These are phyloP conservation scores for Diaporthe amygdali DNA, from an alignment of 2,329 filamentous ascomycete species.

Conservation along the genomic window DNA sequence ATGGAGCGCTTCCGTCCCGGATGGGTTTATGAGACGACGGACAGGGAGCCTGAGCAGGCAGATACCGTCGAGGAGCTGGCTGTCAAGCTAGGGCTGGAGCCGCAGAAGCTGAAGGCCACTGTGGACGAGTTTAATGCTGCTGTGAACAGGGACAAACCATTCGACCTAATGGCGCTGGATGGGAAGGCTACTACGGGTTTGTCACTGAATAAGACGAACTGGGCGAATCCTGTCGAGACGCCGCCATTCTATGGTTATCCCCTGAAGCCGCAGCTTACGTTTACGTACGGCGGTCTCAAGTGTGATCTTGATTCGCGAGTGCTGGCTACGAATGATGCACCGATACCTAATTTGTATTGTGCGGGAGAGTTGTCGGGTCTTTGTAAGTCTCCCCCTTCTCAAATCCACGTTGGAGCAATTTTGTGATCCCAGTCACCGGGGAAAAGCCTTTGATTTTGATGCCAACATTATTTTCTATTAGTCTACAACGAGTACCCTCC, in stretches of 20 bases:
- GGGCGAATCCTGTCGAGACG: neutral
- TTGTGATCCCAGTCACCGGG: no score
- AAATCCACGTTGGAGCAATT: neutral
- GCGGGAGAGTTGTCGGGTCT: conserved; percentile 6
- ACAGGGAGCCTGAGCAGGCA: conserved; percentile 2
- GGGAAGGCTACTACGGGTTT: neutral
- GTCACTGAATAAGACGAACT: conserved; percentile 1
- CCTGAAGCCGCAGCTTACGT: neutral
- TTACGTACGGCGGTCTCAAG: conserved; percentile 11
- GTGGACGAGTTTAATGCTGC: conserved; percentile 8
- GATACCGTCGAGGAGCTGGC: conserved; percentile 1
- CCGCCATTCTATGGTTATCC: neutral
- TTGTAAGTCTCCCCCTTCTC: neutral
- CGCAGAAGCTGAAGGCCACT: neutral
- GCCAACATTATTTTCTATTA: neutral
- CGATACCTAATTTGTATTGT: neutral
- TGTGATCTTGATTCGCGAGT: conserved; percentile 6
- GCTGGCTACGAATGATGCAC: neutral
- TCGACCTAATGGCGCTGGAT: neutral
- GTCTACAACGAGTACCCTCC: conserved; percentile 10
- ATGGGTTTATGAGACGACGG: conserved; percentile 10
- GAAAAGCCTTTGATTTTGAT: no score
- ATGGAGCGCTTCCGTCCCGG: conserved; percentile 2
- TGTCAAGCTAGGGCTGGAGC: neutral
- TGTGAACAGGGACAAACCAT: neutral